phyloP scores from a whole-genome alignment of 2,329 filamentous ascomycete species.

The Thielaviopsis cerberus region DNA sequence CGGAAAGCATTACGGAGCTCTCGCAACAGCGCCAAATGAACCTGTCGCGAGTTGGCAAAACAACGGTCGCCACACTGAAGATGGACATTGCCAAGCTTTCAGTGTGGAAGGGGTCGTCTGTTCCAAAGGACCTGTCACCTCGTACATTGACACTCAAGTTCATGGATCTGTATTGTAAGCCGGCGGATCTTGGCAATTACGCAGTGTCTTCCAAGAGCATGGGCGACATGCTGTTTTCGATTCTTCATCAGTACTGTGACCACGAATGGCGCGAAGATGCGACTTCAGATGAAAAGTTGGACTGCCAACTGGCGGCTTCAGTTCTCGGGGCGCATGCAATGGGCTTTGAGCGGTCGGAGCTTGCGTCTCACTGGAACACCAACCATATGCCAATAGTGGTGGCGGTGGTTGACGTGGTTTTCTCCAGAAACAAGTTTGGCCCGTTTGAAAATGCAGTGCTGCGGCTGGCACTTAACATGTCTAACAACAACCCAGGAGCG shows the following conservation, averaged over 20 bases:
- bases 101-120: constrained; percentile 38
- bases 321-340: constrained; percentile 37
- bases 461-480: constrained; percentile 65
- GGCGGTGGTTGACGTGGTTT: constrained; percentile 25
- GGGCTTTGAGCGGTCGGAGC: constrained; percentile 25
- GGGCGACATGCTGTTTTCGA: constrained; percentile 13
- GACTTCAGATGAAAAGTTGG: constrained; percentile 9
- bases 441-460: constrained; percentile 32
- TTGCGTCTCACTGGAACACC: constrained; percentile 27
- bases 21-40: constrained; percentile 48
- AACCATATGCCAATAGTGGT: constrained; percentile 34
- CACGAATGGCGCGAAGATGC: constrained; percentile 10
- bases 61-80: constrained; percentile 36
- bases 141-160: constrained; percentile 37
- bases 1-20: constrained; percentile 39
- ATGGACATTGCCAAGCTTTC: constrained; percentile 30
- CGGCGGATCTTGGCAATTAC: constrained; percentile 8
- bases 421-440: constrained; percentile 22
- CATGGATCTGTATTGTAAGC: constrained; percentile 10
- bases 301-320: constrained; percentile 20
- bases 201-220: constrained; percentile 11
- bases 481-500: constrained; percentile 57
- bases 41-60: constrained; percentile 46
- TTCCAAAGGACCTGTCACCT: constrained; percentile 36
- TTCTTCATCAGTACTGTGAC: constrained; percentile 10